Evolutionary conservation across 805 yeast species (phyloP).

Genomic region (Candida sithepensis): DNA sequence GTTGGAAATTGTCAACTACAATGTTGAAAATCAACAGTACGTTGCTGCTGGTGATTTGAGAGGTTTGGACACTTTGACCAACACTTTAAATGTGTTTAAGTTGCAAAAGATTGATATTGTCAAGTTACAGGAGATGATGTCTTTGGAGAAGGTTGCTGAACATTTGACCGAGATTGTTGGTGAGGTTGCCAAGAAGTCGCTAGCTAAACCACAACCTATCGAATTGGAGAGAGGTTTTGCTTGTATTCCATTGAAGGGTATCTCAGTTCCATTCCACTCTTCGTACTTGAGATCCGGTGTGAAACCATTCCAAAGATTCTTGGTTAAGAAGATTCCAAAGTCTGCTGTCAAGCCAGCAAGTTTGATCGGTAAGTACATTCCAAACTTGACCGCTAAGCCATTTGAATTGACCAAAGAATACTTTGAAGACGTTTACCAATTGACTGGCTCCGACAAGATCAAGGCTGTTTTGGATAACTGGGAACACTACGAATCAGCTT

Average conservation of each 20-base stretch:
- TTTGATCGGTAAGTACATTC: constrained; percentile 93
- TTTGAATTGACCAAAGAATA: constrained; percentile 94
- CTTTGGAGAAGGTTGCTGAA: constrained; percentile 82
- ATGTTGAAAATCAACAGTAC: constrained; percentile 97
- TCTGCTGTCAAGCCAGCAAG: constrained; percentile 93
- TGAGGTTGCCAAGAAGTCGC: constrained; percentile 78
- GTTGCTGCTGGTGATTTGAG: constrained; percentile 99
- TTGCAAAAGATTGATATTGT: constrained; percentile 91
- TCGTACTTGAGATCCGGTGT: constrained; percentile 98
- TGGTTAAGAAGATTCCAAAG: constrained; percentile 91
- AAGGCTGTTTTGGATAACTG: constrained; percentile 90
- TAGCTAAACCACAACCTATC: constrained; percentile 93
- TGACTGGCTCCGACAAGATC: constrained; percentile 89
- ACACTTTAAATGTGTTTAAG: constrained; percentile 90
- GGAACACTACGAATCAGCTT: constrained; percentile 73
- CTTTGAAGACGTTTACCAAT: constrained; percentile 90
- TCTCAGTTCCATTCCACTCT: constrained; percentile 99
- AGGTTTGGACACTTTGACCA: constrained; percentile 88
- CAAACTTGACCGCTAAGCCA: constrained; percentile 97
- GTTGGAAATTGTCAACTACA: constrained; percentile 95
- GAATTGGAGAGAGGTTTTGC: constrained; percentile 98
- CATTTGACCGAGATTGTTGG: constrained; percentile 84
- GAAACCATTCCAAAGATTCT: constrained; percentile 97
- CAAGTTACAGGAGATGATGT: constrained; percentile 75
- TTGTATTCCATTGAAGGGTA: constrained; percentile 96